Percentiles rank a stretch among this genome's conserved stretches.
Evolutionary conservation across 2,329 filamentous ascomycete species (phyloP).

Genomic region (Pyrenophora tritici-repentis): DNA sequence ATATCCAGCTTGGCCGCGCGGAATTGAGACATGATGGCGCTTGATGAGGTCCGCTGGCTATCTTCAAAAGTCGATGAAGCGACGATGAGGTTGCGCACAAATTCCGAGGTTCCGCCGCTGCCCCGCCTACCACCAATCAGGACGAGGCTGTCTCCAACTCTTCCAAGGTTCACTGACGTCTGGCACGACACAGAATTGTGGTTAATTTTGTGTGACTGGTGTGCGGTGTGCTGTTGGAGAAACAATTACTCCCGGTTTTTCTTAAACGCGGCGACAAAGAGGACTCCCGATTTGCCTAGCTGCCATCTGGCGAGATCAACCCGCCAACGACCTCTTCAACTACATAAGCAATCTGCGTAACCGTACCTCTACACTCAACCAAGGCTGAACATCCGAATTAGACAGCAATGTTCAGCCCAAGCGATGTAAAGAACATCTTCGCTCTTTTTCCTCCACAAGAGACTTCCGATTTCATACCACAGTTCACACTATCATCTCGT

Average conservation of each 20-base stretch:
- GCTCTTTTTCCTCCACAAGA: constrained; percentile 28
- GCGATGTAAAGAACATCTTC: constrained; percentile 38
- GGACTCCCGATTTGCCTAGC: too few relatives aligned
- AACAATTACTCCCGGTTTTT: neutral
- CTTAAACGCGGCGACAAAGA: neutral
- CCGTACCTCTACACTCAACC: neutral
- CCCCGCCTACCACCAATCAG: constrained; percentile 15
- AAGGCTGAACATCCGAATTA: neutral
- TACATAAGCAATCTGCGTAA: too few relatives aligned
- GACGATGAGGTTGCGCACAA: constrained; percentile 14
- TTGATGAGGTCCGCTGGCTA: constrained; percentile 5
- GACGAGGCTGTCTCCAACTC: constrained; percentile 1
- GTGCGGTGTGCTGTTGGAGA: too few relatives aligned
- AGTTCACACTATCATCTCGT: constrained; percentile 26
- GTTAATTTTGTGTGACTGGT: too few relatives aligned
- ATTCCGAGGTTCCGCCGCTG: constrained; percentile 17
- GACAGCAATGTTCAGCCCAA: constrained; percentile 39
- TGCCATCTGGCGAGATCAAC: too few relatives aligned
- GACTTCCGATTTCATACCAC: constrained; percentile 12
- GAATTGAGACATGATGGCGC: constrained; percentile 67
- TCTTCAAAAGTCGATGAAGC: constrained; percentile 2
- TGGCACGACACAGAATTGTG: too few relatives aligned
- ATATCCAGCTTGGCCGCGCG: constrained; percentile 88
- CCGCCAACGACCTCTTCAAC: too few relatives aligned
- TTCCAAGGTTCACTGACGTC: neutral